These are phyloP conservation scores for Solanum appendiculatum DNA, from an alignment of 257 asterid species.

Conservation along the genomic window DNA sequence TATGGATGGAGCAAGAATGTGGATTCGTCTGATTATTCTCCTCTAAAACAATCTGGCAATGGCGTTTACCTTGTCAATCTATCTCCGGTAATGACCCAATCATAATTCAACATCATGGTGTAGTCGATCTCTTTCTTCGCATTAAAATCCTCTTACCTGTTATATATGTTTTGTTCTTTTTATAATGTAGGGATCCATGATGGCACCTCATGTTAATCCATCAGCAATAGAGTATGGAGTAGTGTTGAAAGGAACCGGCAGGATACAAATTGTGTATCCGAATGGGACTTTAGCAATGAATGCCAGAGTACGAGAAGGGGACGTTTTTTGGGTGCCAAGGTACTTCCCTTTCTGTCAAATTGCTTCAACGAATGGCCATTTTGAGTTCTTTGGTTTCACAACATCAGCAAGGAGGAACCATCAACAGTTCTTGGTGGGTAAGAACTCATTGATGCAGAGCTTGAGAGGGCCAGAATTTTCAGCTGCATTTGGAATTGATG, in stretches of 20 bases:
- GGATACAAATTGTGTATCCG: neutral
- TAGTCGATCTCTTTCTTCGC: neutral
- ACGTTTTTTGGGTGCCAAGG: neutral
- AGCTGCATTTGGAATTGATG: neutral
- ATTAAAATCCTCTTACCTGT: neutral
- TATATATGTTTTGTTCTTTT: neutral
- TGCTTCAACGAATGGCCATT: neutral
- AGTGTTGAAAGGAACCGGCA: neutral
- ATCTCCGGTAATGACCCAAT: slow-evolving; percentile 34
- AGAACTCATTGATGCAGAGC: neutral
- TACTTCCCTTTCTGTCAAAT: neutral
- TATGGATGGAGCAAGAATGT: slow-evolving; percentile 73
- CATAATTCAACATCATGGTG: neutral
- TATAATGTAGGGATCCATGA: neutral
- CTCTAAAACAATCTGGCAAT: slow-evolving; percentile 39
- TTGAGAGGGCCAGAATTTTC: neutral
- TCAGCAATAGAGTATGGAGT: neutral
- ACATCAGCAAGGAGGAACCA: neutral
- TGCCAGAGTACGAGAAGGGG: neutral
- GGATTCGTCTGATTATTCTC: slow-evolving; percentile 44
- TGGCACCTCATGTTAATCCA: neutral
- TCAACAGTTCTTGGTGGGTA: neutral
- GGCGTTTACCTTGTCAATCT: slow-evolving; percentile 72
- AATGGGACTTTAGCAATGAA: neutral
- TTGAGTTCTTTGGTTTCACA: neutral